phyloP scores from a whole-genome alignment of 2,329 filamentous ascomycete species.

The Alternaria gaisen region DNA sequence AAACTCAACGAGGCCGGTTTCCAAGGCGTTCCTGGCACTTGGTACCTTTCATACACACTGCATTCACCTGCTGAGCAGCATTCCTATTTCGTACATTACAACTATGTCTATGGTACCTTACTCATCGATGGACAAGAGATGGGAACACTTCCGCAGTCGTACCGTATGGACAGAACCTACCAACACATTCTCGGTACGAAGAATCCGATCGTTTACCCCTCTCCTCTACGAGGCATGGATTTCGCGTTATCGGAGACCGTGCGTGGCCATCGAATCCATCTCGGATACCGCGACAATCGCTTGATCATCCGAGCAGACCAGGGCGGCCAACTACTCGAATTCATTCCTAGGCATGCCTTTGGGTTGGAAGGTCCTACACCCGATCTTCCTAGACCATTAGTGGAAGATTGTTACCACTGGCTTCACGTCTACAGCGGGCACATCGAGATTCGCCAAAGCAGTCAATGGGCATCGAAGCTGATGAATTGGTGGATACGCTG shows the following conservation, averaged over 20 bases:
- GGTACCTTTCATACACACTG: constrained; percentile 48
- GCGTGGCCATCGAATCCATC: constrained; percentile 60
- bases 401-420: constrained; percentile 68
- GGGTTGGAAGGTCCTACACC: not conserved
- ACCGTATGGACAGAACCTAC: constrained; percentile 56
- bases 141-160: constrained; percentile 63
- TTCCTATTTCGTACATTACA: constrained; percentile 49
- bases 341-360: constrained; percentile 46
- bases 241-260: constrained; percentile 48
- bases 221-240: constrained; percentile 62
- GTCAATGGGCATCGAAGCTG: constrained; percentile 52
- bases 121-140: constrained; percentile 60
- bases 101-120: constrained; percentile 59
- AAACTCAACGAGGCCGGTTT: constrained; percentile 14
- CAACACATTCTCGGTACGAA: constrained; percentile 64
- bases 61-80: constrained; percentile 34
- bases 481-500: constrained; percentile 54
- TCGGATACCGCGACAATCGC: constrained; percentile 58
- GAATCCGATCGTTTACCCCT: constrained; percentile 63
- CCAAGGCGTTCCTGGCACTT: constrained; percentile 25
- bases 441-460: constrained; percentile 62
- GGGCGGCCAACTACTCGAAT: constrained; percentile 42
- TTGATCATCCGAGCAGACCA: constrained; percentile 57
- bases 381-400: constrained; percentile 58
- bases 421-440: constrained; percentile 58